Percentiles rank a stretch among this genome's conserved stretches.
These are phyloP conservation scores for Pythium phragmitis DNA, from an alignment of 352 stramenopile species.

Conservation along the genomic window DNA sequence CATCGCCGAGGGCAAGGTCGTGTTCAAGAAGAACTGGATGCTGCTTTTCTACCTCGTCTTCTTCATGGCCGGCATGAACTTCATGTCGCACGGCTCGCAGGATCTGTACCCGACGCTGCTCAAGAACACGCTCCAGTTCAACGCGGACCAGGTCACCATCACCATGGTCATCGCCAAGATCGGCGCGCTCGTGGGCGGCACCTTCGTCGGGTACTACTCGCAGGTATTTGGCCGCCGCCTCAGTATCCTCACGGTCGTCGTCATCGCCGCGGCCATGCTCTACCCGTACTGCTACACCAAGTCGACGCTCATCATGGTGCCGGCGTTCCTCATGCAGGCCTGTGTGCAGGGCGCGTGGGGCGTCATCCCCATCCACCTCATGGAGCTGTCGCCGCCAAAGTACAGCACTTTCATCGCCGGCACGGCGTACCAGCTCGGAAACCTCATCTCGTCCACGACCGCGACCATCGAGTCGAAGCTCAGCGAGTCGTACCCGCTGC, in stretches of 20 bases:
- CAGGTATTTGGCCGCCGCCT: slow-evolving; percentile 50
- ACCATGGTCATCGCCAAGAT: slow-evolving; percentile 53
- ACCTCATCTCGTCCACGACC: slow-evolving; percentile 47
- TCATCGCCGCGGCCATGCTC: slow-evolving; percentile 36
- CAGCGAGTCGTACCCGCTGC: slow-evolving; percentile 40
- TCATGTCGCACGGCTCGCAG: slow-evolving; percentile 46
- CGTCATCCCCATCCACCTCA: slow-evolving; percentile 53
- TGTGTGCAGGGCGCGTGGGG: slow-evolving; percentile 49
- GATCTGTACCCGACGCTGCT: slow-evolving; percentile 59
- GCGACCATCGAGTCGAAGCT: slow-evolving; percentile 48
- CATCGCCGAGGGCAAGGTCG: slow-evolving; percentile 40
- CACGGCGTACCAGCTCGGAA: slow-evolving; percentile 49
- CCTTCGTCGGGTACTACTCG: slow-evolving; percentile 53
- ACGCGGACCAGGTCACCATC: slow-evolving; percentile 44
- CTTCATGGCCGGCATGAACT: slow-evolving; percentile 50
- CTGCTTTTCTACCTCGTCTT: slow-evolving; percentile 40
- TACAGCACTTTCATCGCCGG: slow-evolving; percentile 47
- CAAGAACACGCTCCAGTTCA: slow-evolving; percentile 48
- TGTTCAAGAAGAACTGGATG: slow-evolving; percentile 43
- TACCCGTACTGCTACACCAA: too few relatives aligned
- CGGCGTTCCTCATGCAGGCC: slow-evolving; percentile 46
- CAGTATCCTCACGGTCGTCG: slow-evolving; percentile 37
- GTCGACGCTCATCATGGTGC: slow-evolving; percentile 26
- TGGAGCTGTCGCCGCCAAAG: slow-evolving; percentile 49
- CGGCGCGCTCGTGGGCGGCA: slow-evolving; percentile 51